Conservation (phyloP, 371 early-diverging fungal species). For the Blastocladiella emersonii region DNA sequence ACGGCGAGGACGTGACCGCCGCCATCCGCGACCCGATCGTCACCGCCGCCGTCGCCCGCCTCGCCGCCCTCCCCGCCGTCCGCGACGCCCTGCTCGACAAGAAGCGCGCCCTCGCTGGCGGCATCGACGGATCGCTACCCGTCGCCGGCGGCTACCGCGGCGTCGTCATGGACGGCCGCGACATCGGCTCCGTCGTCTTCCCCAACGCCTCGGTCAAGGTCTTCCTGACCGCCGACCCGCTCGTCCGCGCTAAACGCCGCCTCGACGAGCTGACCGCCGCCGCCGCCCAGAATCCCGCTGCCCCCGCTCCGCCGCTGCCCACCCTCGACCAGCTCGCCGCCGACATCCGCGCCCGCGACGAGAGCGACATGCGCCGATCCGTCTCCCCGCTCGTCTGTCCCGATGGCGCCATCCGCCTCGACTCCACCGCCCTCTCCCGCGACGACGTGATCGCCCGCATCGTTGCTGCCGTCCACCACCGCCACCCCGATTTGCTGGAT, state of each 20-base stretch:
- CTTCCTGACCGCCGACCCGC: conserved; percentile 60
- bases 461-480: too few relatives aligned
- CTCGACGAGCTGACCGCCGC: conserved; percentile 39
- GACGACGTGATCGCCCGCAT: conserved; percentile 22
- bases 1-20: conserved; percentile 48
- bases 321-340: conserved; percentile 36
- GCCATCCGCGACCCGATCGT: conserved; percentile 50
- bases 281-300: not conserved
- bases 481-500: too few relatives aligned
- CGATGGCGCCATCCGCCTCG: conserved; percentile 62
- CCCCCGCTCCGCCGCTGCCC: too few relatives aligned
- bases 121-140: conserved; percentile 12
- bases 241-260: conserved; percentile 64
- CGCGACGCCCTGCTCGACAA: conserved; percentile 45
- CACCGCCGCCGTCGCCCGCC: conserved; percentile 42
- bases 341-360: conserved; percentile 56
- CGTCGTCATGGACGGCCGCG: conserved; percentile 88
- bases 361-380: conserved; percentile 53
- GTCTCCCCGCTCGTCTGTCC: conserved; percentile 67
- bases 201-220: conserved; percentile 84
- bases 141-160: conserved; percentile 23
- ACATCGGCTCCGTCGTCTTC: conserved; percentile 78
- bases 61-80: conserved; percentile 54
- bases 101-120: conserved; percentile 37
- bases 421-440: conserved; percentile 58